A percentile compares a stretch with the other conserved stretches of the same genome.
Conservation (phyloP, 305 asterid genomes). For the Lippia alba region DNA sequence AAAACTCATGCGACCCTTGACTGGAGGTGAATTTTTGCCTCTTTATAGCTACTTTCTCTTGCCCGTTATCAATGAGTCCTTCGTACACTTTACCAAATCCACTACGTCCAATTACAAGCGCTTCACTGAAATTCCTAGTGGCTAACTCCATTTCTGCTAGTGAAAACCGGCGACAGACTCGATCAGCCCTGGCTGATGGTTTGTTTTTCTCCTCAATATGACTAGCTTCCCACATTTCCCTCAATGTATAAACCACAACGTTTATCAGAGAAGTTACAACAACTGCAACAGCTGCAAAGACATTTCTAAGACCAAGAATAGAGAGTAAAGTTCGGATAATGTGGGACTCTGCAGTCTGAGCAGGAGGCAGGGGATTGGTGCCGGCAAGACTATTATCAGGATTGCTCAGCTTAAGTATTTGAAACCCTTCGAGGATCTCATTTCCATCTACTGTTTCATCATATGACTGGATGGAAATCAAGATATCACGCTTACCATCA, state of each 20-base stretch:
- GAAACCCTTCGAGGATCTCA: slow-evolving; percentile 43
- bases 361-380: slow-evolving; percentile 30
- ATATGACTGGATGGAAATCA: slow-evolving; percentile 31
- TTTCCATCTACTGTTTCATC: slow-evolving; percentile 27
- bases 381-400: slow-evolving; percentile 47
- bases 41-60: slow-evolving; percentile 21
- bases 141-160: slow-evolving; percentile 40
- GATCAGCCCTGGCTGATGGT: slow-evolving; percentile 34
- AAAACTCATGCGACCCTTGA: slow-evolving; percentile 36
- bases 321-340: neutral
- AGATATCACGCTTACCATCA: slow-evolving; percentile 34
- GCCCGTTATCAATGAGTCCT: slow-evolving; percentile 39
- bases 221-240: slow-evolving; percentile 26
- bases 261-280: slow-evolving; percentile 22
- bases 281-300: slow-evolving; percentile 18
- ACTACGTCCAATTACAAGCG: slow-evolving; percentile 39
- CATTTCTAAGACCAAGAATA: slow-evolving; percentile 23
- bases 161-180: slow-evolving; percentile 39
- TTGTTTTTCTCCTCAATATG: slow-evolving; percentile 25
- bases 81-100: slow-evolving; percentile 49
- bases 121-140: slow-evolving; percentile 40
- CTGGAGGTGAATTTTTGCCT: slow-evolving; percentile 26
- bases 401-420: slow-evolving; percentile 53
- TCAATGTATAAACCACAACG: slow-evolving; percentile 23
- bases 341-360: slow-evolving; percentile 9